Percentiles rank a stretch among this genome's conserved stretches.
These are phyloP conservation scores for Toxoplasma gondii DNA, from an alignment of 169 alveolate genomes.

Conservation along the genomic window DNA sequence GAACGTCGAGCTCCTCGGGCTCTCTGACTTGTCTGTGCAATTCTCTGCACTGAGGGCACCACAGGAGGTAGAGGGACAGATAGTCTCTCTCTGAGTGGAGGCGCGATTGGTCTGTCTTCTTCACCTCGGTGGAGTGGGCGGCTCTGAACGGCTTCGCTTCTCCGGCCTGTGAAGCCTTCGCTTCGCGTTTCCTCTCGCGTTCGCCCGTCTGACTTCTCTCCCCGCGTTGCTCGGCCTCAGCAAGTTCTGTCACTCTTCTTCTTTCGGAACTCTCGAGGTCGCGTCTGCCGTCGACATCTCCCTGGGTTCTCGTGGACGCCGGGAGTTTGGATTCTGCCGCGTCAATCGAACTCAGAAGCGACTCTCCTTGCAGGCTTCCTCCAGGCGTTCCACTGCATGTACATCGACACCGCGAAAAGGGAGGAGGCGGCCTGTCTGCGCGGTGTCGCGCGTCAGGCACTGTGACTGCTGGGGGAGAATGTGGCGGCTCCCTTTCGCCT, in stretches of 20 bases:
- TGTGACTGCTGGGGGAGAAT: neutral
- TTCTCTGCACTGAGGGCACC: neutral
- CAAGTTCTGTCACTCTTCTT: neutral
- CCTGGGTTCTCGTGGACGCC: too few relatives aligned
- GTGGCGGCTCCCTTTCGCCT: neutral
- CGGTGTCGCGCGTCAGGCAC: neutral
- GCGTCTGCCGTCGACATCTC: too few relatives aligned
- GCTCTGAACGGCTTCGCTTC: neutral
- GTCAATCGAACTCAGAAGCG: too few relatives aligned
- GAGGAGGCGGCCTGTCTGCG: neutral
- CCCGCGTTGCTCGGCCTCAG: neutral
- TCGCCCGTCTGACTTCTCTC: neutral
- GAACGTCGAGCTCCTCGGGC: neutral
- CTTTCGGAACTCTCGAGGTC: too few relatives aligned
- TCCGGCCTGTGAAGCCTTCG: neutral
- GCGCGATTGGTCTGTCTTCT: neutral
- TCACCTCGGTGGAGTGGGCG: neutral
- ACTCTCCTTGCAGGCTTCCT: neutral
- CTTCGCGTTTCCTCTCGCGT: neutral
- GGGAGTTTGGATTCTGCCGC: too few relatives aligned
- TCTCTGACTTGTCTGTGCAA: conserved; percentile 8
- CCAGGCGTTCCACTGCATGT: neutral
- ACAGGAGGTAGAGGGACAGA: neutral
- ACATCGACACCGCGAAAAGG: neutral
- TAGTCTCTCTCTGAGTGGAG: neutral